Evolutionary conservation across 768 basidiomycete species (phyloP).

Genomic region (Infundibulicybe gibba): DNA sequence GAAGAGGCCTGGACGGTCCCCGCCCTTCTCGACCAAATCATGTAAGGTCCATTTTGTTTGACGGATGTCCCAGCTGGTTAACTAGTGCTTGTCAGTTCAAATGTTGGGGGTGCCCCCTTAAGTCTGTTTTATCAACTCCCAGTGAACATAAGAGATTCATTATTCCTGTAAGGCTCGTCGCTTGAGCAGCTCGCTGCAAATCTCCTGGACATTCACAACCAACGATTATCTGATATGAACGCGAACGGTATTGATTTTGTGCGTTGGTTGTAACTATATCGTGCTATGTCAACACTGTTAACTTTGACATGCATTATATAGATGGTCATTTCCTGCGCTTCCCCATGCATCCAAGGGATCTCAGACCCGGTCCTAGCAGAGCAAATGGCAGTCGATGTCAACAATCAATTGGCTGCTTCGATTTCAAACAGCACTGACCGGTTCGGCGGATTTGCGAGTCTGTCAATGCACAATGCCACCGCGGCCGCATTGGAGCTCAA

Average conservation of each 20-base stretch:
- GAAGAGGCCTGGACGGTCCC: constrained; percentile 38
- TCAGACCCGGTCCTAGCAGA: constrained; percentile 27
- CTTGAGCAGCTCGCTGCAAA: constrained; percentile 25
- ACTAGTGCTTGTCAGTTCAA: not conserved
- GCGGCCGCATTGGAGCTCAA: constrained; percentile 33
- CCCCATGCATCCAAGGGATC: constrained; percentile 35
- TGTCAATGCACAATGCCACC: constrained; percentile 42
- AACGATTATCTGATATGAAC: constrained; percentile 31
- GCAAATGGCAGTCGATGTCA: constrained; percentile 28
- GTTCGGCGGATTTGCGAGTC: constrained; percentile 38
- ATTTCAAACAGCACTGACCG: constrained; percentile 36
- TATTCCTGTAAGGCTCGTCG: constrained; percentile 20
- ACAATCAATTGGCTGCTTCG: constrained; percentile 29
- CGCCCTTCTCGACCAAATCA: constrained; percentile 21
- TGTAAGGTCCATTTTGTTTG: constrained; percentile 10
- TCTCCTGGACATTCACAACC: constrained; percentile 34
- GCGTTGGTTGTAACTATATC: constrained; percentile 1
- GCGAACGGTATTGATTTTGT: constrained; percentile 35
- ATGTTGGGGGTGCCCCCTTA: constrained; percentile 15
- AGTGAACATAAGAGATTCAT: not conserved
- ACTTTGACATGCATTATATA: constrained; percentile 3
- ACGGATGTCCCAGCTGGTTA: not conserved
- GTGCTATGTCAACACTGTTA: not conserved
- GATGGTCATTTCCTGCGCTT: constrained; percentile 37
- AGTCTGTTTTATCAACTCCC: not conserved